A percentile compares a stretch with the other conserved stretches of the same genome.
Conservation (phyloP, 75 land plant species). For the Pinus tabuliformis region DNA sequence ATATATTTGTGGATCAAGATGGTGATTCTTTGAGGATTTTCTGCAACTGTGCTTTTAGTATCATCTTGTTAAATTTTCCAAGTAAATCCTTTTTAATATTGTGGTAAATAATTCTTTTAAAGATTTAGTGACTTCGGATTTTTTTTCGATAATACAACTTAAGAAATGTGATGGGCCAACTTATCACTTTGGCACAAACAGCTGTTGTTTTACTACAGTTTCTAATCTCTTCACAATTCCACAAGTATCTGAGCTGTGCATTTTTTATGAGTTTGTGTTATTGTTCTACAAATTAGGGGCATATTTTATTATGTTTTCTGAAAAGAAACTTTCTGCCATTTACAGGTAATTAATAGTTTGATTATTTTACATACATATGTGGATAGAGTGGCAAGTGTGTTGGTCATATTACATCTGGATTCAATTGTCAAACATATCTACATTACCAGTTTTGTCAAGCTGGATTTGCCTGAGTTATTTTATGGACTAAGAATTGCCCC, state of each 20-base stretch:
- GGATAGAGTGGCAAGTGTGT: conserved; percentile 50
- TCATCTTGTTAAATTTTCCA: background rate
- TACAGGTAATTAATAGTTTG: background rate
- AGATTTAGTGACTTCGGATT: background rate
- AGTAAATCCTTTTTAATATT: background rate
- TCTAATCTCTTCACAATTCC: conserved; percentile 20
- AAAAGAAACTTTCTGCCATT: background rate
- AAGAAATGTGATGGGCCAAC: conserved; percentile 96
- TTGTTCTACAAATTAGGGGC: background rate
- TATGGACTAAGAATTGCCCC: conserved; percentile 20
- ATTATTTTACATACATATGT: no score
- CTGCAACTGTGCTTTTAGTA: background rate
- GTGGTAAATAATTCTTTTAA: background rate
- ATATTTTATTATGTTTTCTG: background rate
- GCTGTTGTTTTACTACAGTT: conserved; percentile 75
- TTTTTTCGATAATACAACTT: conserved; percentile 75
- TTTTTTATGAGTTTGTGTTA: background rate
- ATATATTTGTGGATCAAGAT: conserved; percentile 91
- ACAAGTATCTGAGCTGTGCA: conserved; percentile 20
- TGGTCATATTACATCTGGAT: conserved; percentile 50
- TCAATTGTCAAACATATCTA: conserved; percentile 50
- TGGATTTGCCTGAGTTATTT: conserved; percentile 35
- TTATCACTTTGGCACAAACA: conserved; percentile 85
- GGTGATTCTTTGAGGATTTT: conserved; percentile 77
- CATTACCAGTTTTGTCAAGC: conserved; percentile 26